phyloP scores from a whole-genome alignment of 352 stramenopile genomes.

The Phytophthora megakarya region DNA sequence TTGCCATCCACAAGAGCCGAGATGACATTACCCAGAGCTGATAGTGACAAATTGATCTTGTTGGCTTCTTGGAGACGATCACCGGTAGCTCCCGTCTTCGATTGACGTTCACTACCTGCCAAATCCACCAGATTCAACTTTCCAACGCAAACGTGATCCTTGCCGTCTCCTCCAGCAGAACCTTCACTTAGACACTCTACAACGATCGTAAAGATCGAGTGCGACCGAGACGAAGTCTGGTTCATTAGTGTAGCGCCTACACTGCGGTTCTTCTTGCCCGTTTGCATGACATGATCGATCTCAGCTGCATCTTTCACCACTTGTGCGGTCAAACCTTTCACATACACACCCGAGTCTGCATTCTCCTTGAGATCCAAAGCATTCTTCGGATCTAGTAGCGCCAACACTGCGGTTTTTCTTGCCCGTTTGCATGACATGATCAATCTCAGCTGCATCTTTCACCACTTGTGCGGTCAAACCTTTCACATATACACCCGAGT shows the following conservation, averaged over 20 bases:
- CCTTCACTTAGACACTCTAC: conserved; percentile 90
- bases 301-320: conserved; percentile 90
- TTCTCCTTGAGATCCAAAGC: conserved; percentile 93
- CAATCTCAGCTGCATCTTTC: conserved; percentile 89
- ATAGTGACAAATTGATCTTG: conserved; percentile 85
- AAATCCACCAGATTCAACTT: conserved; percentile 96
- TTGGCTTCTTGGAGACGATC: conserved; percentile 79
- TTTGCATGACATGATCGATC: conserved; percentile 92
- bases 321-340: conserved; percentile 86
- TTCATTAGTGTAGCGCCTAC: conserved; percentile 98
- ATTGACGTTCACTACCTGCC: conserved; percentile 73
- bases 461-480: conserved; percentile 88
- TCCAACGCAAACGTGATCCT: conserved; percentile 94
- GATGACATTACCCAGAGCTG: conserved; percentile 86
- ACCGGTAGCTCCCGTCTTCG: conserved; percentile 74
- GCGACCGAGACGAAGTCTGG: conserved; percentile 95
- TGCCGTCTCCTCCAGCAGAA: conserved; percentile 57
- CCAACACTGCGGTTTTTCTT: conserved; percentile 96
- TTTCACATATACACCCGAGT: conserved; percentile 92
- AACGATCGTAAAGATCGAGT: conserved; percentile 98
- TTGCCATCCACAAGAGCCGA: conserved; percentile 86
- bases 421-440: conserved; percentile 92
- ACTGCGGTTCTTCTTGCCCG: conserved; percentile 94
- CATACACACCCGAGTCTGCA: conserved; percentile 90
- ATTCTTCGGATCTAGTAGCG: no score